Conservation (phyloP, 164 flowering plant species). For the Berberis vulgaris region DNA sequence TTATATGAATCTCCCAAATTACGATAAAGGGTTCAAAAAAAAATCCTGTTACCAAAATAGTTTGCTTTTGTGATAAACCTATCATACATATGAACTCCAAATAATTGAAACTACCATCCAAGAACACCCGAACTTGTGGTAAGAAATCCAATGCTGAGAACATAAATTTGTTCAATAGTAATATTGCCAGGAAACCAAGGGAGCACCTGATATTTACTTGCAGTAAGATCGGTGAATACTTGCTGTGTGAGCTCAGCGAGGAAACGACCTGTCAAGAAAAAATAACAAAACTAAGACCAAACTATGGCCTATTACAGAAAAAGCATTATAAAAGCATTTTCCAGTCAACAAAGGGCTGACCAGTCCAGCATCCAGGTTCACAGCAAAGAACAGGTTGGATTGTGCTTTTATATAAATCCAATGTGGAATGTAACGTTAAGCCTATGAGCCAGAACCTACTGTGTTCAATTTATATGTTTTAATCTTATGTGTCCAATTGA, state of each 20-base stretch:
- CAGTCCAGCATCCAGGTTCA: too few relatives aligned
- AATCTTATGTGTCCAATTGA: too few relatives aligned
- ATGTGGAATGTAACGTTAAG: too few relatives aligned
- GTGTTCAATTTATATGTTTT: too few relatives aligned
- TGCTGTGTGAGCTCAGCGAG: conserved; percentile 91
- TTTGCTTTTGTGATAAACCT: too few relatives aligned
- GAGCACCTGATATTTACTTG: conserved; percentile 94
- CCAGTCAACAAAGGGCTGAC: not conserved
- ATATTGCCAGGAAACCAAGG: not conserved
- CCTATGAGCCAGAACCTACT: too few relatives aligned
- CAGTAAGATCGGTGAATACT: conserved; percentile 81
- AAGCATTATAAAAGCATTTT: not conserved
- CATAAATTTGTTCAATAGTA: not conserved
- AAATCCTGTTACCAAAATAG: too few relatives aligned
- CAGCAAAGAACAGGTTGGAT: too few relatives aligned
- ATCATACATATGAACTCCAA: too few relatives aligned
- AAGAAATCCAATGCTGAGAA: not conserved
- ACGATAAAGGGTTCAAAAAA: too few relatives aligned
- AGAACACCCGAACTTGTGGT: not conserved
- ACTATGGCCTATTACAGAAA: not conserved
- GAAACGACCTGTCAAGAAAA: conserved; percentile 63
- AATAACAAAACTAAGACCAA: not conserved
- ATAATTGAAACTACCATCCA: not conserved
- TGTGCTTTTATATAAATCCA: too few relatives aligned
- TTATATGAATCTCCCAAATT: too few relatives aligned